Evolutionary conservation across 2,329 filamentous ascomycete genomes (phyloP), one percentile per base, ranked within the genome.

Genomic region (Gaeumannomyces sp.): DNA sequence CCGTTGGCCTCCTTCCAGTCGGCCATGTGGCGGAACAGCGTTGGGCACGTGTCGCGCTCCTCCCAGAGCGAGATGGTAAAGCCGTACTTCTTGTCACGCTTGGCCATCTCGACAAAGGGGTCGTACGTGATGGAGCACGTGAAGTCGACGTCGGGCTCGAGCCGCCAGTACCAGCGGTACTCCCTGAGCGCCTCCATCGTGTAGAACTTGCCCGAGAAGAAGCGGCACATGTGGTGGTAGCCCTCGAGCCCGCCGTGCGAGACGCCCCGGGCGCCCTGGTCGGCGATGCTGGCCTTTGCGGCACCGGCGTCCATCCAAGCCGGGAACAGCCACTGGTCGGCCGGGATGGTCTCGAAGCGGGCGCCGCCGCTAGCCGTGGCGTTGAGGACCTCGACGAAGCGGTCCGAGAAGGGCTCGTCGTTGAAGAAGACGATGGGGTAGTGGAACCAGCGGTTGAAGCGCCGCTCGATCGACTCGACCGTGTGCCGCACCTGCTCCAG

Each of bases 381-480:
- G 66, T 76, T 76, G 65, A 81, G 70, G 53, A 72, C 71, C 19
- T 70, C 66, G 59, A 79, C 71, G 66, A 81, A 81, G 61, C 71
- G 72, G 16, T 73, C 66, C 61, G 76, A 73, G 74, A 76, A 81
- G 10, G 73, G 71, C 67, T 80, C 72, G 71, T 81, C 76, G 70
- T 81, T 81, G 64, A 81, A 73, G 67, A 81, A 81, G 38, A 81
- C 69, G 66, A 78, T 75, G 4, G 79, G 79, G 68, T 81, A 81
- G 65, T 79, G 73, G 71, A 77, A 81, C 75, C 77, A 79, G 64
- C 73, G 73, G 72, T 81, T 81, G 72, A 80, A 81, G 65, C 78
- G 76, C 28, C 69, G 68, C 70, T 81, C 78, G 61, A 81, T 73
- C 35, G 74, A 77, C 22, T 70, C 67, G n/a, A 81, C 70, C 3